These are phyloP conservation scores for Oehlia diaphana DNA, from an alignment of 192 early-diverging fungal genomes.

Conservation along the genomic window DNA sequence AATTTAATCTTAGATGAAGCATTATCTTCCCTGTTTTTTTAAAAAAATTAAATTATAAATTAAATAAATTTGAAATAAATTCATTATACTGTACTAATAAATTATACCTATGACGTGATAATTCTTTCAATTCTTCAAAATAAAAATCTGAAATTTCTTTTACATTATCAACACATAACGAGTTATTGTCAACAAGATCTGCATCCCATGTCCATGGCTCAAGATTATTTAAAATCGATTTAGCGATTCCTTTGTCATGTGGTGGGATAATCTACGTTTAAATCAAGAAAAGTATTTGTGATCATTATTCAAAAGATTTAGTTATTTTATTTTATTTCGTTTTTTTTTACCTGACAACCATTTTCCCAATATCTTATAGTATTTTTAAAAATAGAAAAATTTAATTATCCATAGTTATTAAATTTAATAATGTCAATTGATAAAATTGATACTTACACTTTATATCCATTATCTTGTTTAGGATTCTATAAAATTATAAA, in stretches of 20 bases:
- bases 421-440: conserved; percentile 38
- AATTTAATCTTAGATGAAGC: conserved; percentile 54
- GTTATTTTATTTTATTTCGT: neutral
- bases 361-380: conserved; percentile 73
- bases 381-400: neutral
- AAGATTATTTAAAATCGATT: conserved; percentile 65
- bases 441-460: conserved; percentile 48
- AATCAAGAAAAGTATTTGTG: neutral
- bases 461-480: conserved; percentile 91
- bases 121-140: conserved; percentile 57
- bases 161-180: conserved; percentile 57
- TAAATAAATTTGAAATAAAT: neutral
- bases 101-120: conserved; percentile 34
- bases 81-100: neutral
- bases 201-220: conserved; percentile 72
- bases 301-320: neutral
- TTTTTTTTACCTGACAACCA: conserved; percentile 60
- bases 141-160: conserved; percentile 70
- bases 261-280: conserved; percentile 75
- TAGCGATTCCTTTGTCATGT: conserved; percentile 77
- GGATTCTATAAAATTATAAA: conserved; percentile 62
- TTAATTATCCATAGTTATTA: no score
- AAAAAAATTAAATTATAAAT: neutral
- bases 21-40: conserved; percentile 46
- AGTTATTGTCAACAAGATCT: conserved; percentile 53